Evolutionary conservation across 2,329 filamentous ascomycete species (phyloP).

Genomic region (Arthrobotrys sinensis): DNA sequence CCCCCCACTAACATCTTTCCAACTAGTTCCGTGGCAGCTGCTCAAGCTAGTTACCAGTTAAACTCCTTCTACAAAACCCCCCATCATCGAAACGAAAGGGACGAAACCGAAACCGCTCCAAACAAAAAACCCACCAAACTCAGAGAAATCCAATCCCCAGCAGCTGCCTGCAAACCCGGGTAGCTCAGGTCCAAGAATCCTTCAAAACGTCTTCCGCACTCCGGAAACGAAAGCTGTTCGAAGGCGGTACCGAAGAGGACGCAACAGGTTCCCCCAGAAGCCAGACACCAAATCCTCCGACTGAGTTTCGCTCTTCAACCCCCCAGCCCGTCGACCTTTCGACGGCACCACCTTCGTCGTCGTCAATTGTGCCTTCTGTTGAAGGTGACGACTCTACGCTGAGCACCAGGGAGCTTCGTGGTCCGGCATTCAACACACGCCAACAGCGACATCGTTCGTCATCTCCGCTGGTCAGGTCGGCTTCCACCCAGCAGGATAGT

Average conservation of each 20-base stretch:
- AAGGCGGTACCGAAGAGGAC: constrained; percentile 57
- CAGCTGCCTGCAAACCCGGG: constrained; percentile 59
- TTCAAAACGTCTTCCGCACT: constrained; percentile 62
- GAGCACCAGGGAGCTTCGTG: constrained; percentile 12
- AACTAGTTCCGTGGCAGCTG: neutral
- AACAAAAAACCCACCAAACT: neutral
- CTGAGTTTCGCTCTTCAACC: constrained; percentile 56
- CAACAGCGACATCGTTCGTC: constrained; percentile 38
- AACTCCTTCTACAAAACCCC: constrained; percentile 4
- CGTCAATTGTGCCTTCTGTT: constrained; percentile 37
- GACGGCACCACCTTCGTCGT: constrained; percentile 31
- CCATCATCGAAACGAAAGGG: neutral
- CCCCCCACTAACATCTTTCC: neutral
- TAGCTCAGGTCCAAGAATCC: constrained; percentile 41
- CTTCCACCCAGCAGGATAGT: constrained; percentile 41
- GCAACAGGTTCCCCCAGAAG: constrained; percentile 54
- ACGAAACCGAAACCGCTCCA: neutral
- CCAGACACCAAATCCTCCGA: constrained; percentile 61
- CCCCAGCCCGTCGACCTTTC: constrained; percentile 51
- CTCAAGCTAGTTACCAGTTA: constrained; percentile 4
- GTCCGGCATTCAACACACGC: constrained; percentile 10
- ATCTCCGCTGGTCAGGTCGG: constrained; percentile 37
- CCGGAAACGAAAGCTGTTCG: constrained; percentile 61
- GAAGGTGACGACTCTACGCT: constrained; percentile 13
- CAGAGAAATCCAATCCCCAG: constrained; percentile 6